Base-by-base conservation (phyloP, 345 rosid species). In the Ceriops decandra region DNA sequence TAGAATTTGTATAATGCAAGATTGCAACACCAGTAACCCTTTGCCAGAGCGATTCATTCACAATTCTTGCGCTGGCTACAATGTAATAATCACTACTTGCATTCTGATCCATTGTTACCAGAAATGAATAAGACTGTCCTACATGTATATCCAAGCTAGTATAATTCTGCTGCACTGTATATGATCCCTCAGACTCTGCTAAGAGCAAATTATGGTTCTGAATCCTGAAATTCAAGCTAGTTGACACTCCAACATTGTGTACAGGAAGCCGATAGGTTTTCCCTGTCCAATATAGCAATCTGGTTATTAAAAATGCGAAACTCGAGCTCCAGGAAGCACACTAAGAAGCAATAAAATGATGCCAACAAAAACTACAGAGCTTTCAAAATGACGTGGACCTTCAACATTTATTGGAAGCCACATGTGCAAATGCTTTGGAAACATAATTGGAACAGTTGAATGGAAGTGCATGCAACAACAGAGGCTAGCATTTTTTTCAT, bases 121-220 rank as follows among this genome's bases (percentile, higher is more conserved):
- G 79, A 73, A 95, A 95, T 0, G 99, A 90, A 77, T 78, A 95
- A 22, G 99, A 82, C 62, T 95, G 99, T 7, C 98, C 99, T 27
- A 92, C 96, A 27, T 92, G 98, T 72, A 95, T 92, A 82, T 95
- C 99, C 83, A 95, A 87, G 75, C 95, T 95, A 58, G 98, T 88
- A 78, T 95, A 92, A 68, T 95, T 95, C 76, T 95, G 99, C 61
- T 92, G 99, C 78, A 92, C 96, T 5, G 98, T 92, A 71, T 95
- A 95, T 0, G 98, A 95, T 72, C 99, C 99, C 83, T 95, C 98
- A 0, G 90, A 74, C 77, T 95, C 98, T 2, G 91, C 98, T 70
- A 95, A 80, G 69, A 89, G 89, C 64, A 95, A 84, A 82, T 95
- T 92, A 33, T 95, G 99, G 61, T 77, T 82, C 84, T 95, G 97